Conservation (phyloP, 257 asterid genomes). For the Primulina eburnea region DNA sequence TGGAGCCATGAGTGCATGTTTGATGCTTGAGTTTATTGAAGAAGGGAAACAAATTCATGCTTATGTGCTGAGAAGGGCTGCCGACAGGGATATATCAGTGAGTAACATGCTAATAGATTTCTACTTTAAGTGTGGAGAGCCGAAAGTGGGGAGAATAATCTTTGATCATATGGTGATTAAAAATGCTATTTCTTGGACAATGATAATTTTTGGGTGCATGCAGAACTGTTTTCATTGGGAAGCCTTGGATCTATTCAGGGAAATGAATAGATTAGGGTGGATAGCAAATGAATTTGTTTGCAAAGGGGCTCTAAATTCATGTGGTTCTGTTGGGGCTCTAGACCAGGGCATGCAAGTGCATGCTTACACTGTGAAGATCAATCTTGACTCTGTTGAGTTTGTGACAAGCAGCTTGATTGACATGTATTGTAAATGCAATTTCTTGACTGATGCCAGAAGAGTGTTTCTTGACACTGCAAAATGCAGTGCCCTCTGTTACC, state of each 20-base stretch:
- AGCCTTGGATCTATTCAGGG: constrained; percentile 33
- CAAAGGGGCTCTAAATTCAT: constrained; percentile 40
- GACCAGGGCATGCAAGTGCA: constrained; percentile 43
- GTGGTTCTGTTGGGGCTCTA: constrained; percentile 42
- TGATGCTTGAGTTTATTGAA: constrained; percentile 31
- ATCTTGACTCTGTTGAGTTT: constrained; percentile 38
- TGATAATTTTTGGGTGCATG: constrained; percentile 41
- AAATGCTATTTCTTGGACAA: constrained; percentile 42
- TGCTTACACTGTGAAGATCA: constrained; percentile 37
- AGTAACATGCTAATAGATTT: constrained; percentile 38
- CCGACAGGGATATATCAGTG: constrained; percentile 29
- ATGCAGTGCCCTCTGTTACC: constrained; percentile 29
- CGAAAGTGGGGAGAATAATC: constrained; percentile 25
- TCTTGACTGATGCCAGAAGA: constrained; percentile 34
- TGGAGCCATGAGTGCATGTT: constrained; percentile 37
- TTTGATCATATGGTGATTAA: constrained; percentile 32
- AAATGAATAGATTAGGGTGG: constrained; percentile 36
- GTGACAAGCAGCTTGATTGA: constrained; percentile 44
- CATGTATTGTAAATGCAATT: constrained; percentile 43
- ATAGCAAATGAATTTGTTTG: constrained; percentile 43
- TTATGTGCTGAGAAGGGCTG: constrained; percentile 33
- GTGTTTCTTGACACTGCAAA: constrained; percentile 25
- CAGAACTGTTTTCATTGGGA: constrained; percentile 35
- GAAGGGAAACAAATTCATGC: constrained; percentile 49
- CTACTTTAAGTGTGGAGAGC: constrained; percentile 42